These are phyloP conservation scores for Neurospora tetraspora DNA, from an alignment of 495 filamentous ascomycete genomes.

Conservation along the genomic window DNA sequence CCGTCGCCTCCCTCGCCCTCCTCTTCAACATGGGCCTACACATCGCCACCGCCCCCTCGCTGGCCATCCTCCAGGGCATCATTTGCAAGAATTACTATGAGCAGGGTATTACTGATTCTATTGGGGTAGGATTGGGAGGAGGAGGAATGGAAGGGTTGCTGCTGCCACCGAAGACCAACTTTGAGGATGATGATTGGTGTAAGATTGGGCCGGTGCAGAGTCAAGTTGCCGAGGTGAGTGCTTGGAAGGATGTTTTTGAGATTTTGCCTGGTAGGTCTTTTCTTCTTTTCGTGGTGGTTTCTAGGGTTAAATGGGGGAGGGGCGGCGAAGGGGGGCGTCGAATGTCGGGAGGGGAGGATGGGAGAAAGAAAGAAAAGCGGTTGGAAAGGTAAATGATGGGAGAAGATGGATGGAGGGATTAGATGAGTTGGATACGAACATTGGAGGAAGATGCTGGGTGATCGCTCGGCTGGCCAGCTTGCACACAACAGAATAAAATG, in stretches of 20 bases:
- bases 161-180: neutral
- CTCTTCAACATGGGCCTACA: conserved; percentile 23
- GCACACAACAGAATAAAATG: neutral
- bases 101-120: neutral
- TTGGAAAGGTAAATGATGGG: neutral
- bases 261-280: conserved; percentile 21
- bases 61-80: conserved; percentile 31
- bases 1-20: conserved; percentile 2
- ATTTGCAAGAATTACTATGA: conserved; percentile 29
- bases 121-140: neutral
- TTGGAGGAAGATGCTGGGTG: too few relatives aligned
- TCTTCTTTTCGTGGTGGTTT: neutral
- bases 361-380: neutral
- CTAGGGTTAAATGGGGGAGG: neutral
- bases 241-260: conserved; percentile 32
- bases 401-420: neutral
- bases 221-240: conserved; percentile 32
- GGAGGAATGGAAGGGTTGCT: neutral
- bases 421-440: too few relatives aligned
- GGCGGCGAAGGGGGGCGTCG: neutral
- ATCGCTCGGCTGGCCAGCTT: too few relatives aligned
- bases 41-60: conserved; percentile 23
- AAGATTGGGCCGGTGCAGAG: conserved; percentile 35
- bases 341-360: too few relatives aligned
- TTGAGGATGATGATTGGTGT: conserved; percentile 11